Conservation (phyloP, 345 rosid species). For the Eucalyptus tenuipes region DNA sequence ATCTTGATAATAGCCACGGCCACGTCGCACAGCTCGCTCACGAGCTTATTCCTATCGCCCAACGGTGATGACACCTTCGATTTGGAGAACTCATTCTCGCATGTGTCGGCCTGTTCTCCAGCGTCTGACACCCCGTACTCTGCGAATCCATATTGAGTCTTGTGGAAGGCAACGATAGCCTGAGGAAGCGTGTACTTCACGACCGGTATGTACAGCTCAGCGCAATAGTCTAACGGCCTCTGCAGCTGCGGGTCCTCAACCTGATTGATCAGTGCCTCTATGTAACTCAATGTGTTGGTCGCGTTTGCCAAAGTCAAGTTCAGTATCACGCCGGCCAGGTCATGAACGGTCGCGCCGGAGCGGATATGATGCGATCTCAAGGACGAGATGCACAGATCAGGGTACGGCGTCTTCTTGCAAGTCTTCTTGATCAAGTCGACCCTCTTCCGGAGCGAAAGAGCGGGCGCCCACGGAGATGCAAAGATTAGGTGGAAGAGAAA, state of each 20-base stretch:
- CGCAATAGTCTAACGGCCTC: slow-evolving; percentile 62
- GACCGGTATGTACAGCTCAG: slow-evolving; percentile 76
- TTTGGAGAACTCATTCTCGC: slow-evolving; percentile 47
- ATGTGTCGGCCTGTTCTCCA: slow-evolving; percentile 41
- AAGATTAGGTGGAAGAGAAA: background rate
- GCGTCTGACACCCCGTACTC: slow-evolving; percentile 46
- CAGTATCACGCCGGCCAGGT: slow-evolving; percentile 34
- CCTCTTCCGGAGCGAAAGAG: slow-evolving; percentile 3
- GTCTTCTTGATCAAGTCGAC: slow-evolving; percentile 26
- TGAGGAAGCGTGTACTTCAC: slow-evolving; percentile 81
- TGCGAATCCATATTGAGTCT: slow-evolving; percentile 49
- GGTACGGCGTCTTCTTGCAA: slow-evolving; percentile 72
- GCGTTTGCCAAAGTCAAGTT: slow-evolving; percentile 35
- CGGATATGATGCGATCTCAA: slow-evolving; percentile 20
- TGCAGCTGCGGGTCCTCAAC: slow-evolving; percentile 40
- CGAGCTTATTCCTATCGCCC: slow-evolving; percentile 32
- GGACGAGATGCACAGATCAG: slow-evolving; percentile 41
- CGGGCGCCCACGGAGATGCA: background rate
- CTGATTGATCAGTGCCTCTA: slow-evolving; percentile 24
- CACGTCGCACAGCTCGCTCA: slow-evolving; percentile 46
- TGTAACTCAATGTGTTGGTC: slow-evolving; percentile 41
- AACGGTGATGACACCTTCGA: slow-evolving; percentile 22
- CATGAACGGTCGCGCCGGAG: slow-evolving; percentile 15
- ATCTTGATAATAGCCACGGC: slow-evolving; percentile 52
- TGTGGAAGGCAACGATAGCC: slow-evolving; percentile 47